These are phyloP conservation scores for Helenozyma baotianmanensis DNA, from an alignment of 805 yeast genomes.

Conservation along the genomic window DNA sequence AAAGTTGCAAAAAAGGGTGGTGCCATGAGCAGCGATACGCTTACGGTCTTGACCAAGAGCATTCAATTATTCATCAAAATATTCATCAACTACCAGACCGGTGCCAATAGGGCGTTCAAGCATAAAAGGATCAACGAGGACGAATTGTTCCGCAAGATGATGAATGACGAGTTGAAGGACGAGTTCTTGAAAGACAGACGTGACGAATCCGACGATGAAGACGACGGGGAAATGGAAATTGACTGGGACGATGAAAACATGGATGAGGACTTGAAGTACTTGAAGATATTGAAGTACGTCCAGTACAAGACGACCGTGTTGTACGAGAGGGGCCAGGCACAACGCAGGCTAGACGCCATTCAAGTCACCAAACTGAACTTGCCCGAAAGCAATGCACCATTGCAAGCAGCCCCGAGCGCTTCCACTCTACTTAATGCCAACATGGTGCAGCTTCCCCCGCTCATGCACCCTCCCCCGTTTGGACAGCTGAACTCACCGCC, in stretches of 20 bases:
- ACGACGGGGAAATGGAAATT: conserved; percentile 28
- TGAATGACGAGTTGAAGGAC: conserved; percentile 36
- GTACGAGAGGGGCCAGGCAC: conserved; percentile 2
- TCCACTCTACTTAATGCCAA: neutral
- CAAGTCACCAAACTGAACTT: no score
- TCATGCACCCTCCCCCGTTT: conserved; percentile 4
- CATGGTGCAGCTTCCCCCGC: conserved; percentile 2
- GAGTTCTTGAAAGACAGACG: conserved; percentile 31
- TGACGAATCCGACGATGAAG: conserved; percentile 25
- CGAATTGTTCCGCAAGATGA: conserved; percentile 31
- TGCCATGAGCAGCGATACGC: conserved; percentile 13
- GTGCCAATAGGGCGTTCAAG: conserved; percentile 15
- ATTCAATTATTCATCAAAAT: conserved; percentile 32
- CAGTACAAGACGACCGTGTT: conserved; percentile 28
- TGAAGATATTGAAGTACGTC: conserved; percentile 38
- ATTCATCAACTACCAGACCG: conserved; percentile 36
- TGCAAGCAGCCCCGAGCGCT: no score
- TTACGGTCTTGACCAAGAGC: conserved; percentile 12
- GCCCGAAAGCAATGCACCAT: no score
- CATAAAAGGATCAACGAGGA: conserved; percentile 27
- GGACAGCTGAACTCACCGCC: conserved; percentile 2
- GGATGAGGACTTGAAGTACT: conserved; percentile 44
- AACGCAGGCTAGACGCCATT: neutral
- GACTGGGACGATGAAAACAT: conserved; percentile 47
- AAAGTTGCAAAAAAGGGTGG: conserved; percentile 29